These are phyloP conservation scores for Dorcoceras hygrometricum DNA, from an alignment of 257 asterid species.

Conservation along the genomic window DNA sequence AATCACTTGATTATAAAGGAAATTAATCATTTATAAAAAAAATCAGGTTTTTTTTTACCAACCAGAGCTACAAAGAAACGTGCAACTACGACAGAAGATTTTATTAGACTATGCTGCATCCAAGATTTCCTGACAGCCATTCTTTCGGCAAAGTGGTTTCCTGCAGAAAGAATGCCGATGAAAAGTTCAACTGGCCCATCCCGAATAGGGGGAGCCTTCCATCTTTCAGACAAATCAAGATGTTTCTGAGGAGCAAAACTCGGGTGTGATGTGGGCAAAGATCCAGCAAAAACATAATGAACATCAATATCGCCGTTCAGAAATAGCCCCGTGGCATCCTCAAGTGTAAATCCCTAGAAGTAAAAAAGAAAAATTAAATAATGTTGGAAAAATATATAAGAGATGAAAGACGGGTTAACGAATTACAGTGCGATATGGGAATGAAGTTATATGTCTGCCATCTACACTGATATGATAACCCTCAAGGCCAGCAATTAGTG, in stretches of 20 bases:
- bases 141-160: conserved; percentile 94
- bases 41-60: conserved; percentile 28
- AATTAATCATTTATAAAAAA: conserved; percentile 4
- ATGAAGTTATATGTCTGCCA: conserved; percentile 91
- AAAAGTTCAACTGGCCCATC: conserved; percentile 61
- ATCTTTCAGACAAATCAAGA: conserved; percentile 73
- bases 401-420: conserved; percentile 12
- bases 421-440: conserved; percentile 91
- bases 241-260: conserved; percentile 88
- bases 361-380: conserved; percentile 16
- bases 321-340: conserved; percentile 92
- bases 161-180: conserved; percentile 94
- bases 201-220: conserved; percentile 81
- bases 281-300: conserved; percentile 74
- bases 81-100: conserved; percentile 73
- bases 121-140: conserved; percentile 95
- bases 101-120: conserved; percentile 79
- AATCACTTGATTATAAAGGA: conserved; percentile 15
- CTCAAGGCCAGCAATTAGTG: conserved; percentile 94
- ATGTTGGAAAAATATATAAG: neutral
- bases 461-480: conserved; percentile 89
- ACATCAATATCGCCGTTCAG: conserved; percentile 78
- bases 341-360: conserved; percentile 79
- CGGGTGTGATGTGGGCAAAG: conserved; percentile 88
- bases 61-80: conserved; percentile 95